Conservation (phyloP, 148 eudicot genomes). For the Agrostemma githago region DNA sequence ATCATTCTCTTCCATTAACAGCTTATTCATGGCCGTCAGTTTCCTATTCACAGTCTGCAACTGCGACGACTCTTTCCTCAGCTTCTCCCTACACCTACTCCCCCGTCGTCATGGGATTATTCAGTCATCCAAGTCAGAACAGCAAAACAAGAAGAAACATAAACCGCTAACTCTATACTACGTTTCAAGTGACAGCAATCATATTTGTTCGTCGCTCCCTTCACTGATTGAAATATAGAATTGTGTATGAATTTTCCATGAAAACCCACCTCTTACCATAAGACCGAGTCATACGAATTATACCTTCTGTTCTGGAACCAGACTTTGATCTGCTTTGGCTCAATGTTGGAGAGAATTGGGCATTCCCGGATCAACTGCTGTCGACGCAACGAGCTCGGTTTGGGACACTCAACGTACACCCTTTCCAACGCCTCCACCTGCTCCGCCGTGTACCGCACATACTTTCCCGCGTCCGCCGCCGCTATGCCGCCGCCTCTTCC, state of each 20-base stretch:
- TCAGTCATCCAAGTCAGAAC: no score
- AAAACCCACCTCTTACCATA: no score
- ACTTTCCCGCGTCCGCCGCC: constrained; percentile 39
- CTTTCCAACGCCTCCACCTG: constrained; percentile 93
- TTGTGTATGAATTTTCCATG: no score
- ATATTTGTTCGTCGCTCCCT: no score
- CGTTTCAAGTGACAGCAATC: no score
- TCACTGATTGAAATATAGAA: no score
- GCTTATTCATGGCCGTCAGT: constrained; percentile 43
- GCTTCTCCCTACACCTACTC: constrained; percentile 45
- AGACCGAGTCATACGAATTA: not conserved
- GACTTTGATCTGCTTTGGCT: constrained; percentile 90
- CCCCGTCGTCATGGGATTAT: no score
- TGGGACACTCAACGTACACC: constrained; percentile 83
- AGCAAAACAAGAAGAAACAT: no score
- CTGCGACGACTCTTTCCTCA: constrained; percentile 38
- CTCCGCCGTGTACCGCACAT: constrained; percentile 89
- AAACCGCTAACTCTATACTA: no score
- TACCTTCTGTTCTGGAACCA: constrained; percentile 95
- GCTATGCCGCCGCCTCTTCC: no score
- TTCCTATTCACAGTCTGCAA: constrained; percentile 40
- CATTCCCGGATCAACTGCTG: constrained; percentile 86
- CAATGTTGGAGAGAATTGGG: constrained; percentile 82
- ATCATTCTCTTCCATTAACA: constrained; percentile 52
- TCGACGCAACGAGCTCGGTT: constrained; percentile 85